Evolutionary conservation across 2,329 filamentous ascomycete genomes (phyloP).

Genomic region (Aspergillus sp.): DNA sequence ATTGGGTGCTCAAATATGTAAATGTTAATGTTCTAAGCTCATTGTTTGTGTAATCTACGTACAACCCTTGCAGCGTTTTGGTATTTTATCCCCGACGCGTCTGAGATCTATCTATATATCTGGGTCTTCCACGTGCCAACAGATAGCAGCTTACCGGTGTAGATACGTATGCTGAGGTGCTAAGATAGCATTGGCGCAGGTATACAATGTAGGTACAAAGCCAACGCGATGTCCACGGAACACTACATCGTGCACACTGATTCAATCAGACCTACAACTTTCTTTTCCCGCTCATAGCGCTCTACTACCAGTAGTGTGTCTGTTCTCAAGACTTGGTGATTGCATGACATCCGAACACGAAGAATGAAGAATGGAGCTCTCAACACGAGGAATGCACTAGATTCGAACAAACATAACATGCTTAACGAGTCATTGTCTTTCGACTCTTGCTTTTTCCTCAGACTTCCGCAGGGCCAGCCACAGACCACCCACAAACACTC

Average conservation of each 20-base stretch:
- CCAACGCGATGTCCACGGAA: too few species aligned
- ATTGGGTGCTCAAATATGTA: not conserved
- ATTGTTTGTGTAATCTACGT: not conserved
- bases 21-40: not conserved
- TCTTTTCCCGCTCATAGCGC: too few species aligned
- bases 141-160: not conserved
- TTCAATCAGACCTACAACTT: too few species aligned
- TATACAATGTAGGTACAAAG: too few species aligned
- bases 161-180: not conserved
- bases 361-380: not conserved
- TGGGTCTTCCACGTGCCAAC: not conserved
- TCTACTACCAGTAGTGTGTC: too few species aligned
- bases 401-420: not conserved
- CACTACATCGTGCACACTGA: too few species aligned
- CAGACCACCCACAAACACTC: too few species aligned
- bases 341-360: not conserved
- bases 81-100: not conserved
- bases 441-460: not conserved
- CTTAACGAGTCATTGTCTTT: not conserved
- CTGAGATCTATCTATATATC: not conserved
- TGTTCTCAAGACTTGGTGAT: too few species aligned
- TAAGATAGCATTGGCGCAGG: too few species aligned
- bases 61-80: not conserved
- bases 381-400: not conserved
- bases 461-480: not conserved